These are phyloP conservation scores for Neonectria hederae DNA, from an alignment of 2,329 filamentous ascomycete genomes.

Conservation along the genomic window DNA sequence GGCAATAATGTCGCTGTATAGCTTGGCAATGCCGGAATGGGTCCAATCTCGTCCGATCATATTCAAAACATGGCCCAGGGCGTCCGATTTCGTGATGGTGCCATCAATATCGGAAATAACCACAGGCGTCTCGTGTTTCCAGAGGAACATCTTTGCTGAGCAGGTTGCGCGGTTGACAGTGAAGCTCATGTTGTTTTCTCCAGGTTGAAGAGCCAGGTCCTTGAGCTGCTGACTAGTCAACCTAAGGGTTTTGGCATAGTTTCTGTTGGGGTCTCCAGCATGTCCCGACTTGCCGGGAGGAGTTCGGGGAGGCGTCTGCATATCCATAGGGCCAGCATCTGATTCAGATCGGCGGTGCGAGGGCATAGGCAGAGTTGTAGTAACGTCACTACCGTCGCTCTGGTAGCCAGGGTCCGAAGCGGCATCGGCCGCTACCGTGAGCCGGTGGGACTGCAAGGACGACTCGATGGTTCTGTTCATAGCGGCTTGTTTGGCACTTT, in stretches of 20 bases:
- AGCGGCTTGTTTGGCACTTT: constrained; percentile 92
- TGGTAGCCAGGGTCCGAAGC: constrained; percentile 95
- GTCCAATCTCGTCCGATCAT: constrained; percentile 99
- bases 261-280: constrained; percentile 76
- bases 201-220: constrained; percentile 79
- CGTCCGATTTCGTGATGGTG: constrained; percentile 98
- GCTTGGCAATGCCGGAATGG: constrained; percentile 93
- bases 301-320: constrained; percentile 73
- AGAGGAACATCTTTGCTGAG: constrained; percentile 91
- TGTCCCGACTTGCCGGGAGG: constrained; percentile 71
- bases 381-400: constrained; percentile 80
- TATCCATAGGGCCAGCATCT: constrained; percentile 63
- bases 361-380: constrained; percentile 56
- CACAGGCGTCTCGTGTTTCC: constrained; percentile 90
- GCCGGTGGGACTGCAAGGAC: constrained; percentile 55
- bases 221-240: constrained; percentile 96
- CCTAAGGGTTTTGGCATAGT: constrained; percentile 95
- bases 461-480: constrained; percentile 70
- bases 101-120: constrained; percentile 99
- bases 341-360: constrained; percentile 74
- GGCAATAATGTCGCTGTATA: constrained; percentile 93
- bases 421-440: constrained; percentile 75
- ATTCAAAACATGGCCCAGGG: constrained; percentile 91
- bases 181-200: constrained; percentile 95
- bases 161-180: constrained; percentile 96